Percentiles rank a stretch among this genome's conserved stretches.
These are phyloP conservation scores for Candida railenensis DNA, from an alignment of 805 yeast genomes.

Conservation along the genomic window DNA sequence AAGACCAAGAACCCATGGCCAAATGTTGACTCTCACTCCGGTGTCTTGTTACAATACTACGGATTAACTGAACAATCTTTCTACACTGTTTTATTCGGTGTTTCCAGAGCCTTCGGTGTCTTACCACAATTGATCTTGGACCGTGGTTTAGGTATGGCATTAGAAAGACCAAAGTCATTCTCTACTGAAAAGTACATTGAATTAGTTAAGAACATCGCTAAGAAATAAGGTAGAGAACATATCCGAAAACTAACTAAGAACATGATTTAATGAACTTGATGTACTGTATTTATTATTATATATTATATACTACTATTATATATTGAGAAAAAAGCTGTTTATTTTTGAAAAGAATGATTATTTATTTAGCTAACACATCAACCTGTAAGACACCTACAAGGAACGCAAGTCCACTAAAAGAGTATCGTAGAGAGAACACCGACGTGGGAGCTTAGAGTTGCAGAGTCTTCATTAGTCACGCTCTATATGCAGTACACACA, in stretches of 20 bases:
- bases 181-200: slow-evolving; percentile 90
- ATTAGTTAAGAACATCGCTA: slow-evolving; percentile 54
- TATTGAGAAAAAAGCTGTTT: background rate
- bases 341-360: background rate
- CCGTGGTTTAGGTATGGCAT: slow-evolving; percentile 72
- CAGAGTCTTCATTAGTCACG: no score
- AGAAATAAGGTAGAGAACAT: slow-evolving; percentile 9
- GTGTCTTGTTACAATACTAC: slow-evolving; percentile 76
- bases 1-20: slow-evolving; percentile 87
- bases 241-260: background rate
- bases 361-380: background rate
- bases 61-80: slow-evolving; percentile 71
- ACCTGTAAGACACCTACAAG: no score
- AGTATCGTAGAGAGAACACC: no score
- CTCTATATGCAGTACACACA: no score
- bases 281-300: slow-evolving; percentile 4
- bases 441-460: no score
- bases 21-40: slow-evolving; percentile 78
- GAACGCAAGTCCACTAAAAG: no score
- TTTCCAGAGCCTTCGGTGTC: slow-evolving; percentile 78
- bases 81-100: slow-evolving; percentile 82
- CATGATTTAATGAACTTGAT: slow-evolving; percentile 2
- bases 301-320: background rate
- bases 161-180: slow-evolving; percentile 86
- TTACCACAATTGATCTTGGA: slow-evolving; percentile 79